These are phyloP conservation scores for Geotrichum cucujoidarum DNA, from an alignment of 1,139 yeast species.

Conservation along the genomic window DNA sequence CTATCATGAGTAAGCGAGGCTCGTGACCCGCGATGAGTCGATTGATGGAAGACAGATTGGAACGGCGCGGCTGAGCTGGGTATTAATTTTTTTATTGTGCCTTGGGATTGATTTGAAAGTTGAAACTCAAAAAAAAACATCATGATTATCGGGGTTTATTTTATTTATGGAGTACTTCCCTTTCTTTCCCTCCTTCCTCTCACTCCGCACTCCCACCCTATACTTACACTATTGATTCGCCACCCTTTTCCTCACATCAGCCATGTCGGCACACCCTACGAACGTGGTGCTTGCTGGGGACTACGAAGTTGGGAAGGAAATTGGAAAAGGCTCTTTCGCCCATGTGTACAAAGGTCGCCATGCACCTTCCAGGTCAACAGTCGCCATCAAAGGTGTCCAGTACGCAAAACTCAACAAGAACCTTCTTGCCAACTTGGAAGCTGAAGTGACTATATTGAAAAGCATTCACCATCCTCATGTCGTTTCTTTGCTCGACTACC, in stretches of 20 bases:
- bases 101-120: no score
- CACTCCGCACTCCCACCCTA: neutral
- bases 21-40: no score
- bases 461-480: slow-evolving; percentile 89
- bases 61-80: no score
- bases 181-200: neutral
- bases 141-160: no score
- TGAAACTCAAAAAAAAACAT: no score
- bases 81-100: no score
- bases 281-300: slow-evolving; percentile 11
- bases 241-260: neutral
- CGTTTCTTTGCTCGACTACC: slow-evolving; percentile 77
- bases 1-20: no score
- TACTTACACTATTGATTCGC: no score
- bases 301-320: slow-evolving; percentile 61
- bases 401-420: slow-evolving; percentile 81
- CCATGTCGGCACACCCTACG: neutral
- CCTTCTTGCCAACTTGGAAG: slow-evolving; percentile 80
- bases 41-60: no score
- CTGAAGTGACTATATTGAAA: slow-evolving; percentile 82
- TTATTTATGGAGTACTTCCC: neutral
- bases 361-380: slow-evolving; percentile 49
- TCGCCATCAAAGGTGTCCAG: slow-evolving; percentile 85
- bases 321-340: slow-evolving; percentile 95
- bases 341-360: slow-evolving; percentile 72